Evolutionary conservation across 1,284 basidiomycete genomes (phyloP).

Genomic region (Ustilago tritici): DNA sequence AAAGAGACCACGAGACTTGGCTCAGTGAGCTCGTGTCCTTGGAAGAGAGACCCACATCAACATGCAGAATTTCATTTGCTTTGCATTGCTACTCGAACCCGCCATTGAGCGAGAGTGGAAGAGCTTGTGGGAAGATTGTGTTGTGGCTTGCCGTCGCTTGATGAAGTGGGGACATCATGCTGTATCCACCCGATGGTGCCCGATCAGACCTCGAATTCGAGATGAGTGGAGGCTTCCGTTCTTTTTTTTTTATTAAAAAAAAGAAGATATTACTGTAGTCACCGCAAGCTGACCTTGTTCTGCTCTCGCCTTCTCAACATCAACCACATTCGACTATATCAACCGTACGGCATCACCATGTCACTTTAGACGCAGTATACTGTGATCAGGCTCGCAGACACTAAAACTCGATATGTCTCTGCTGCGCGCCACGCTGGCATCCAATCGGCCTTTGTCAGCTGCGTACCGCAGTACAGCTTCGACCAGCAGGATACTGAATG

Average conservation of each 20-base stretch:
- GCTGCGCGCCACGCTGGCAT: neutral
- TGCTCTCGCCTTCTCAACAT: neutral
- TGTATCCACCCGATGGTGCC: neutral
- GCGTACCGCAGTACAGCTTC: neutral
- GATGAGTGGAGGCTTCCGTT: conserved; percentile 1
- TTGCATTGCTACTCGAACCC: neutral
- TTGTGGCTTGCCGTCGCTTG: conserved; percentile 19
- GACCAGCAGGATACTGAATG: neutral
- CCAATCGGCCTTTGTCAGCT: conserved; percentile 2
- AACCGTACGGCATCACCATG: neutral
- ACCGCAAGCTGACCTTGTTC: neutral
- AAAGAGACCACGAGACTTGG: neutral
- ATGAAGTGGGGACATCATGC: conserved; percentile 10
- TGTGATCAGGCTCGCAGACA: conserved; percentile 4
- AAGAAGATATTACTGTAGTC: conserved; percentile 1
- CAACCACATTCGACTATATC: neutral
- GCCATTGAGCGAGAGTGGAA: neutral
- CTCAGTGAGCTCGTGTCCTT: neutral
- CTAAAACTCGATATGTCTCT: neutral
- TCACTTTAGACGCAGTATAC: neutral
- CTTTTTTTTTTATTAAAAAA: neutral
- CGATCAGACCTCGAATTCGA: neutral
- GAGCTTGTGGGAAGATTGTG: neutral
- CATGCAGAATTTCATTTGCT: neutral
- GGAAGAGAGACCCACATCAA: neutral